Base-by-base conservation (phyloP, 2,329 filamentous ascomycete genomes). In the Magnaporthiopsis incrustans region DNA sequence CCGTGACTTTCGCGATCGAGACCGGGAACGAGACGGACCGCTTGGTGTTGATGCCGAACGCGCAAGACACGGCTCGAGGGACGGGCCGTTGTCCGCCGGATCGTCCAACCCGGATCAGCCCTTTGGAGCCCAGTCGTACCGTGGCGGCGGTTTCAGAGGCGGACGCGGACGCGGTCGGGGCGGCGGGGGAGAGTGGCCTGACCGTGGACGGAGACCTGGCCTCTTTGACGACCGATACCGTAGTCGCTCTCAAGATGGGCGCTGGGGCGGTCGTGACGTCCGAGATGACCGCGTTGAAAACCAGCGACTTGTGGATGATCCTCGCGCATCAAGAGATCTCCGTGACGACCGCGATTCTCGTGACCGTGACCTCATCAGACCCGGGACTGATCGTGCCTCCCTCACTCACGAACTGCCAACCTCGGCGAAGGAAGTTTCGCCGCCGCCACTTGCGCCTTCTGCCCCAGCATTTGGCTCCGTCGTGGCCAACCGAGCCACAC, bases 41-140 rank as follows among this genome's bases (percentile, higher is more conserved):
- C 78, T 87, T 38, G 86, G 85, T 60, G 77, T 89, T 8, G 89
- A 92, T 67, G 81, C 86, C 10, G 86, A 88, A 65, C 82, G 89
- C 65, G 85, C 86, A 25, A 81, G 89, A 63, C 81, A 89, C 60
- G 86, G 83, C 22, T 91, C 89, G 11, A 82, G 90, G 70, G 90
- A 93, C 70, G 89, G 89, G 0, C 89, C 89, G 14, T 82, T 86
- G 27, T 90, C 89, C 1, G 88, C 87, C 25, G 87, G 87, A 5
- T 91, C 89, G 3, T 86, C 85, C 12, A 86, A 85, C 27, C 90
- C 89, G 0, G 89, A 92, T 67, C 82, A 85, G 15, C 80, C 83
- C 1, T 87, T 88, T 64, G 82, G 80, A 25, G 74, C 79, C 11
- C 79, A 79, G 12, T 80, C 82, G 11, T 81, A 82, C 64, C 82